A percentile compares a stretch with the other conserved stretches of the same genome.
These are phyloP conservation scores for Pichia deserticola DNA, from an alignment of 805 yeast genomes.

Conservation along the genomic window DNA sequence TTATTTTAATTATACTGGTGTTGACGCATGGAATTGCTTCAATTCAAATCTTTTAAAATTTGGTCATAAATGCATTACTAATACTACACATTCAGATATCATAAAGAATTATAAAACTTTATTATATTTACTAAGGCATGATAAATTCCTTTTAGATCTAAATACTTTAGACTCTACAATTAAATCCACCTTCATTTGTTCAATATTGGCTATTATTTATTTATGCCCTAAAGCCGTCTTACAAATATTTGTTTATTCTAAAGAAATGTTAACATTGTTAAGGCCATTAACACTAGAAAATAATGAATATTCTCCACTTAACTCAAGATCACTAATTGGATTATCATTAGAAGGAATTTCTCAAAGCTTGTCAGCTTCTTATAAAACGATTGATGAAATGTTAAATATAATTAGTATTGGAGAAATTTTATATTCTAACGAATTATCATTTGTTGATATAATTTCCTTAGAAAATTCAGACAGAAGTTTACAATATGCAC, in stretches of 20 bases:
- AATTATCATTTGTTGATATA: constrained; percentile 21
- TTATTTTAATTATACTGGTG: constrained; percentile 10
- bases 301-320: neutral
- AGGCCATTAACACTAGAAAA: constrained; percentile 8
- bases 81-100: constrained; percentile 6
- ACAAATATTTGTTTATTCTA: constrained; percentile 19
- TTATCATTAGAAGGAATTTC: neutral
- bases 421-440: constrained; percentile 23
- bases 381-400: constrained; percentile 15
- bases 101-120: constrained; percentile 9
- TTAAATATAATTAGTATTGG: constrained; percentile 21
- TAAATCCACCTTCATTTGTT: constrained; percentile 13
- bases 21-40: constrained; percentile 12
- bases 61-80: constrained; percentile 10
- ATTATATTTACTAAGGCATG: constrained; percentile 18
- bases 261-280: constrained; percentile 20
- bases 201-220: constrained; percentile 18
- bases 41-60: constrained; percentile 16
- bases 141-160: constrained; percentile 13
- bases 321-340: neutral
- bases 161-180: neutral
- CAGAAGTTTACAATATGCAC: constrained; percentile 15
- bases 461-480: constrained; percentile 15
- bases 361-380: constrained; percentile 1
- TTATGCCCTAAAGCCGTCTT: constrained; percentile 21